Evolutionary conservation across 805 yeast species (phyloP), one percentile per base, ranked within the genome.

Genomic region (Metahyphopichia silvanorum): DNA sequence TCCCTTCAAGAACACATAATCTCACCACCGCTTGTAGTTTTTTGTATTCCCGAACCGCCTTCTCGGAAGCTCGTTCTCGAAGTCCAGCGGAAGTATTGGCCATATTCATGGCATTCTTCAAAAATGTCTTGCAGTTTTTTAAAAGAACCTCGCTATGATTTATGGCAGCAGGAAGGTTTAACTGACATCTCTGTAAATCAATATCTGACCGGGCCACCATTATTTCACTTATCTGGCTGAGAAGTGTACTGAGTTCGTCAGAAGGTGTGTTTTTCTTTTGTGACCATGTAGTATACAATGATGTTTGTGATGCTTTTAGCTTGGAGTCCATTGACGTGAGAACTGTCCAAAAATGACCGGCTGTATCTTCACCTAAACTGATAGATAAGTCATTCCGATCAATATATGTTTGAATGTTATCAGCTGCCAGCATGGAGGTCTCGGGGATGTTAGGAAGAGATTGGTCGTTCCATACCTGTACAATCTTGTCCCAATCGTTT

Each of bases 171-270:
- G 55, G 58, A 16, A 33, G 38, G 12, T 49, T 50, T 3, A 71
- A 20, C 27, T 57, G 63, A n/a, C 69, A 54, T 34, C 79, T 54
- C 45, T 73, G 78, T 9, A 71, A 44, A 34, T 74, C 79, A 3
- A 74, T 60, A 44, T 76, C 81, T 1, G 76, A 66, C 30, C 80
- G 55, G 20, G 72, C 76, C n/a, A 74, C 67, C 20, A 65, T 43
- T 1, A 74, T 52, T 6, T 67, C 58, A 38, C 72, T 56, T 2
- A 72, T 37, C 35, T 69, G 70, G 9, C 59, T 46, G 18, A 59
- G 49, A 13, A 61, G 33, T 1, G 51, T 38, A 1, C 71, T 69
- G 21, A 57, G 27, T 3, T 62, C 65, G 7, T 37, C 24, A 4
- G 46, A 27, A 10, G 49, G 42, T 5, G 45, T 33, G 10, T 49